Base-by-base conservation (phyloP, 1,139 yeast genomes). In the Protomyces pachydermus region DNA sequence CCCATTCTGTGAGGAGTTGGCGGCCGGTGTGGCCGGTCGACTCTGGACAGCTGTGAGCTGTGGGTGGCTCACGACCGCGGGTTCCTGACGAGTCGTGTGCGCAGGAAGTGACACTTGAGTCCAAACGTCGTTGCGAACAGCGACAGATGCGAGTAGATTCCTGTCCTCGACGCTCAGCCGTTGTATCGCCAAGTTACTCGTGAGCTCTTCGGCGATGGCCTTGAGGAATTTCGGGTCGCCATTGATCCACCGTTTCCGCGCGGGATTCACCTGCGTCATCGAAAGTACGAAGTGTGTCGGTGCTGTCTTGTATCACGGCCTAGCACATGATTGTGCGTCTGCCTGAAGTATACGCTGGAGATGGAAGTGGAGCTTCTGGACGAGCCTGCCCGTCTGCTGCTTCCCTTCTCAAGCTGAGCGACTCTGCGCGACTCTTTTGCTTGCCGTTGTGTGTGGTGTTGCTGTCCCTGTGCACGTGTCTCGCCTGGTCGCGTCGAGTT, bases 161-260 rank as follows among this genome's bases (percentile, higher is more conserved):
- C 52, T 38, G 42, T 58, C 62, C 16, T 52, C 56, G 18, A 32
- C 39, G 3, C 56, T 39, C 52, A 58, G 34, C 10, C 62, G 54
- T 16, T 9, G 28, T 16, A 51, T 28, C 18, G 45, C 37, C 20
- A 39, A 28, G 32, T 51, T 42, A 16, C 51, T 45, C 18, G 50
- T 37, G 23, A 58, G 53, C 39, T 58, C 56, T 25, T 58, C 56
- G 14, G 62, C 62, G 34, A 58, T 34, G 28, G 56, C 46, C 12
- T 39, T 28, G 18, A 58, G 53, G 25, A 58, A 58, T 2, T 14
- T 32, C 14, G 42, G 23, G 35, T 58, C 62, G 28, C 54, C 54
- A 48, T 58, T 58, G 56, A 58, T 58, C 62, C 62, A 58, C 34
- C 48, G 48, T 20, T 18, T n/a, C 6, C 48, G 48, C 48, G 48